Evolutionary conservation across 441 rosid species (phyloP), one percentile per base, ranked within the genome.

Genomic region (Pelargonium australe): DNA sequence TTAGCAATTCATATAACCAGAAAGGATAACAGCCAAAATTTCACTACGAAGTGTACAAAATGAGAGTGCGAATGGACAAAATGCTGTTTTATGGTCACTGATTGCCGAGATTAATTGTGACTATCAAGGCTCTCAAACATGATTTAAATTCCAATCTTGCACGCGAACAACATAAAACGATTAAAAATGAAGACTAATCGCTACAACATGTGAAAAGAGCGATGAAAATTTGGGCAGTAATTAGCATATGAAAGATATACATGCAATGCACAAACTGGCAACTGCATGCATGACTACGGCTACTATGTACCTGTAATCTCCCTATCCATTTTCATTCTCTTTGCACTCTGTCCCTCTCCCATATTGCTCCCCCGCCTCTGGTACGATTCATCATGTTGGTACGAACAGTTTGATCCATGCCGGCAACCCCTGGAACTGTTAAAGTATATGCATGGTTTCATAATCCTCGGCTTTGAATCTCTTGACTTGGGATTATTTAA

Each of bases 351-450:
- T 65, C 69, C 75, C 73, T 90, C 93, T 0, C 80, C 25, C 66
- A 70, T 79, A 84, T 70, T 79, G 75, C 73, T 79, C 65, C 83
- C 78, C 16, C 83, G 78, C 53, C 83, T 89, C 75, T 81, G 93
- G 20, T 84, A 65, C 17, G 90, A 70, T 47, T 84, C 31, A 49
- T 95, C 97, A 41, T 95, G 98, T 79, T 89, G 98, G 81, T 73
- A 95, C 2, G 80, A 76, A 67, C 99, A 95, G 64, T 85, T 90
- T 61, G 89, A 90, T 65, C 97, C 99, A 72, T 90, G 78, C 63
- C 96, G 81, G 74, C 99, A 95, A n/a, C 99, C 99, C 79, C 93
- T 85, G 41, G 95, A 47, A 74, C 83, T 95, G 80, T 95, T 95
- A 79, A 82, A 95, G 80, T 85, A 95, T 70, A 86, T 71, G 82